A percentile compares a stretch with the other conserved stretches of the same genome.
Evolutionary conservation across 2,329 filamentous ascomycete species (phyloP).

Genomic region (Diplodia intermedia): DNA sequence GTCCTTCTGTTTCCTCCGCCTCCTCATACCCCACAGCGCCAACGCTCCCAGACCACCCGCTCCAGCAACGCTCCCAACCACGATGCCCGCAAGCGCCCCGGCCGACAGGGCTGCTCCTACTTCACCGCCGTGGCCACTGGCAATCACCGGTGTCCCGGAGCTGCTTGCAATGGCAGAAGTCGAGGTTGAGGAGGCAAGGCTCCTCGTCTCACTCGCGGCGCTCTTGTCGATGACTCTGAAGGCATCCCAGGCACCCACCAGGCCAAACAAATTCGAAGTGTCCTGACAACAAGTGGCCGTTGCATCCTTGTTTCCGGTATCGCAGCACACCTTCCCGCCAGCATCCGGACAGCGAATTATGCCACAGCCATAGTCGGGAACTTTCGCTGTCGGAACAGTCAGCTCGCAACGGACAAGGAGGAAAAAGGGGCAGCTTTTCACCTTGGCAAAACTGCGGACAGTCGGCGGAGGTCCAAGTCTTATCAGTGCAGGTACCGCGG

Average conservation of each 20-base stretch:
- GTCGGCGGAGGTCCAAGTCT: slow-evolving; percentile 25
- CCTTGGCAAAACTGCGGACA: slow-evolving; percentile 28
- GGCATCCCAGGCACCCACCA: slow-evolving; percentile 12
- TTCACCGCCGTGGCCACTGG: too few relatives aligned
- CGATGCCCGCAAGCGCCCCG: slow-evolving; percentile 15
- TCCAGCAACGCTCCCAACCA: slow-evolving; percentile 13
- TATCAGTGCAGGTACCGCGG: slow-evolving; percentile 28
- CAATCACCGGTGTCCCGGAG: not conserved
- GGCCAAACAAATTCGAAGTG: slow-evolving; percentile 1
- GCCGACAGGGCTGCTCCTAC: not conserved
- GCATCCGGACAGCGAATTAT: slow-evolving; percentile 6
- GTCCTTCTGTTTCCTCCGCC: not conserved
- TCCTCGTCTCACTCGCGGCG: not conserved
- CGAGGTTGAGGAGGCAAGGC: not conserved
- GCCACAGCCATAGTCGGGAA: slow-evolving; percentile 12
- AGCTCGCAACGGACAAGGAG: not conserved
- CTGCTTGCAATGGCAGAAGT: not conserved
- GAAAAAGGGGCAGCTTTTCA: not conserved
- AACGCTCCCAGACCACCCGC: not conserved
- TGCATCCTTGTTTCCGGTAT: slow-evolving; percentile 16
- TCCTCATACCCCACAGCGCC: not conserved
- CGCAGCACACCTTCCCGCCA: slow-evolving; percentile 19
- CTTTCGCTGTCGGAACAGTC: not conserved
- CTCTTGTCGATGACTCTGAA: slow-evolving; percentile 14
- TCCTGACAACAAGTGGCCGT: slow-evolving; percentile 25